Conservation (phyloP, 164 flowering plant species). For the Tinospora cordifolia region DNA sequence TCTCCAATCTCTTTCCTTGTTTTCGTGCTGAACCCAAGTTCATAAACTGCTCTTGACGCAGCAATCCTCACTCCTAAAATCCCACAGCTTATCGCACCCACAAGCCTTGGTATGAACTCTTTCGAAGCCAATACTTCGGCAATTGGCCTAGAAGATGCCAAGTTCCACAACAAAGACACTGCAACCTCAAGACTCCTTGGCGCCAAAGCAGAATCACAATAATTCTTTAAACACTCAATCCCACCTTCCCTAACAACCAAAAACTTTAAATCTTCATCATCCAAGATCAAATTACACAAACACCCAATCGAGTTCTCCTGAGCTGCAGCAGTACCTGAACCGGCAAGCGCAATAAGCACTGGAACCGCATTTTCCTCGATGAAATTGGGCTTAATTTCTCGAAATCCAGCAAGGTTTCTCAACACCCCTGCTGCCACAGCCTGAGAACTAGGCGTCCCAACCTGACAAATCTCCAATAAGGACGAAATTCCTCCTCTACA, state of each 20-base stretch:
- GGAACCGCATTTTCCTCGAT: slow-evolving; percentile 59
- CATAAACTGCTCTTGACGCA: slow-evolving; percentile 54
- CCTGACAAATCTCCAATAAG: slow-evolving; percentile 62
- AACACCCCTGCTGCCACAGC: slow-evolving; percentile 75
- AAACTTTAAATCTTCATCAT: slow-evolving; percentile 51
- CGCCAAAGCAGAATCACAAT: slow-evolving; percentile 54
- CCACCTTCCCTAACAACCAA: slow-evolving; percentile 60
- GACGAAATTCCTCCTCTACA: slow-evolving; percentile 75
- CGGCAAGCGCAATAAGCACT: slow-evolving; percentile 44
- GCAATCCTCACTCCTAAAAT: slow-evolving; percentile 48
- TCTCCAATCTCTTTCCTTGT: slow-evolving; percentile 68
- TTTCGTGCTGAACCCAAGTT: slow-evolving; percentile 40
- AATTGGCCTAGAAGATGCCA: slow-evolving; percentile 39
- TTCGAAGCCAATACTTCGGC: slow-evolving; percentile 46
- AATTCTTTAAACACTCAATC: slow-evolving; percentile 52
- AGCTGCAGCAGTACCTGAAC: slow-evolving; percentile 58
- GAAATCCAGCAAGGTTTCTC: slow-evolving; percentile 54
- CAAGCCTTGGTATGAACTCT: slow-evolving; percentile 48
- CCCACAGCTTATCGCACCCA: slow-evolving; percentile 37
- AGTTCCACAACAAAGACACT: slow-evolving; percentile 39
- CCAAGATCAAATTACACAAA: slow-evolving; percentile 49
- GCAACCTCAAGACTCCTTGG: slow-evolving; percentile 48
- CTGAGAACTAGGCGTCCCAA: slow-evolving; percentile 72
- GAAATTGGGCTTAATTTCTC: slow-evolving; percentile 52
- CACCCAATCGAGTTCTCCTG: slow-evolving; percentile 77